These are phyloP conservation scores for Goffeauzyma gilvescens DNA, from an alignment of 768 basidiomycete species.

Conservation along the genomic window DNA sequence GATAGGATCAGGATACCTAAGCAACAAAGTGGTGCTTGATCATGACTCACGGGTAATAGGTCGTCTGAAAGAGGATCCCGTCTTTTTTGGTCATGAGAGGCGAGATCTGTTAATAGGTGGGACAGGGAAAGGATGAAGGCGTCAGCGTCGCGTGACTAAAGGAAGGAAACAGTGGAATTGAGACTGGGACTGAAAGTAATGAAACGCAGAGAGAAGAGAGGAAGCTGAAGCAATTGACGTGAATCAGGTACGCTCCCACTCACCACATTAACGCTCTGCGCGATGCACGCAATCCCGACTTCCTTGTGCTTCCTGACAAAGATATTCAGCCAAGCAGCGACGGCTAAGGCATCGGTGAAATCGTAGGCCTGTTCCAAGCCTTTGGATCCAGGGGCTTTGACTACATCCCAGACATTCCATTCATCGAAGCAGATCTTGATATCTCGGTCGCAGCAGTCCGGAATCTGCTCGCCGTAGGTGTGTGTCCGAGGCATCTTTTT, in stretches of 20 bases:
- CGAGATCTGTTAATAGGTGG: conserved; percentile 35
- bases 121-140: too few species aligned
- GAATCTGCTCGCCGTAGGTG: too few species aligned
- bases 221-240: conserved; percentile 28
- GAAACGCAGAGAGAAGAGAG: too few species aligned
- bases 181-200: too few species aligned
- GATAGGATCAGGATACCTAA: too few species aligned
- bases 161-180: too few species aligned
- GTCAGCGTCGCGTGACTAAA: too few species aligned
- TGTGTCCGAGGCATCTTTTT: conserved; percentile 12
- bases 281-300: conserved; percentile 45
- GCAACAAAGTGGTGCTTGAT: conserved; percentile 4
- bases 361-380: conserved; percentile 43
- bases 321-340: conserved; percentile 45
- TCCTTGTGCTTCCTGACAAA: conserved; percentile 44
- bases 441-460: conserved; percentile 6
- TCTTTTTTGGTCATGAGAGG: conserved; percentile 36
- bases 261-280: conserved; percentile 38
- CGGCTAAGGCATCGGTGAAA: conserved; percentile 41
- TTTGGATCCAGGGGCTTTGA: conserved; percentile 37
- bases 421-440: conserved; percentile 37
- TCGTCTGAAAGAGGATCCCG: conserved; percentile 37
- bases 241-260: conserved; percentile 38
- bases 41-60: conserved; percentile 31
- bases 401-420: conserved; percentile 39